Conservation (phyloP, 208 protist species). For the Leishmania braziliensis region DNA sequence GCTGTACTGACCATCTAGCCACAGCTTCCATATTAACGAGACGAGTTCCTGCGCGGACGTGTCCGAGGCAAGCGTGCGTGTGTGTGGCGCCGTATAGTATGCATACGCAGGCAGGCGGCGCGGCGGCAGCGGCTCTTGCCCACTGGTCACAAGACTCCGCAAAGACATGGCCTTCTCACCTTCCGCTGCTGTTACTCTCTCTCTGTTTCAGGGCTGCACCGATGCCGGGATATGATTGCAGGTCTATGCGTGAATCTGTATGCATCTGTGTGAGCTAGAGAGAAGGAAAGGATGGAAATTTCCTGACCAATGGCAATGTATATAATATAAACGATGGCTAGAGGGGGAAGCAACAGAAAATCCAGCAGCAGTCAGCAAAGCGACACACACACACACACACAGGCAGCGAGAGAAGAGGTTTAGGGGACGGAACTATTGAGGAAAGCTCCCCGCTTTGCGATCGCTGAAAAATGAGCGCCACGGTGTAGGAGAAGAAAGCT, state of each 20-base stretch:
- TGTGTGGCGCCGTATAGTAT: neutral
- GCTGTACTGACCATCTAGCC: slow-evolving; percentile 29
- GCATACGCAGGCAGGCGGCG: slow-evolving; percentile 20
- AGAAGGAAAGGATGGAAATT: neutral
- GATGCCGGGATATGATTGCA: neutral
- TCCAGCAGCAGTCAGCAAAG: neutral
- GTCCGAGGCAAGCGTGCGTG: neutral
- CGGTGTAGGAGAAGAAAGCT: neutral
- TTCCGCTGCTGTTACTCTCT: neutral
- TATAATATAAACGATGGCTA: neutral
- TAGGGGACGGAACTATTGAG: neutral
- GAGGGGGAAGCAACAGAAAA: too few relatives aligned
- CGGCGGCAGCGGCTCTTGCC: slow-evolving; percentile 28
- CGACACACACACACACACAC: neutral
- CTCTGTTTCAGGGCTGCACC: neutral
- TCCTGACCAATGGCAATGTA: neutral
- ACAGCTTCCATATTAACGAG: slow-evolving; percentile 25
- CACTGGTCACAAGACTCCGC: slow-evolving; percentile 24
- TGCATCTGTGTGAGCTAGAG: neutral
- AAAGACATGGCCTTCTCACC: slow-evolving; percentile 2
- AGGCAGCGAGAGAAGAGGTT: neutral
- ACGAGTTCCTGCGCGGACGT: slow-evolving; percentile 8
- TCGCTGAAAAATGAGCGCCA: neutral
- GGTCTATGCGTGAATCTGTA: neutral
- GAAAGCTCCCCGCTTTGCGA: neutral